Evolutionary conservation across 176 grass and related monocot species (phyloP).

Genomic region (Oryza longistaminata): DNA sequence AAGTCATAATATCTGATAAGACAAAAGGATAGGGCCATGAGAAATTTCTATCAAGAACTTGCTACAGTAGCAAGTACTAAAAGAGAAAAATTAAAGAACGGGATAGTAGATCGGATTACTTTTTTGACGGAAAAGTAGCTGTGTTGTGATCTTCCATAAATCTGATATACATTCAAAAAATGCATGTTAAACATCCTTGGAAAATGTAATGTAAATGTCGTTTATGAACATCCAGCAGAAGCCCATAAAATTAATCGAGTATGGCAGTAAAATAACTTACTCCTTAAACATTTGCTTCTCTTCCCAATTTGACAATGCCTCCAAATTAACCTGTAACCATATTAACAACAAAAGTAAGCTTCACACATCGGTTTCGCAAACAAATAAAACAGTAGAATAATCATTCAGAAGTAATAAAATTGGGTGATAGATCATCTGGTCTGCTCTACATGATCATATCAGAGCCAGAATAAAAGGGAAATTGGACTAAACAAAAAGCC

Average conservation of each 20-base stretch:
- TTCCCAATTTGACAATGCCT: conserved; percentile 91
- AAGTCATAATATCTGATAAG: conserved; percentile 87
- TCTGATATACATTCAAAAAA: conserved; percentile 46
- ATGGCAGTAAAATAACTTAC: conserved; percentile 59
- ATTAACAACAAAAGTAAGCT: conserved; percentile 22
- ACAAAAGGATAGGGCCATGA: background rate
- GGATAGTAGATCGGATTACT: conserved; percentile 46
- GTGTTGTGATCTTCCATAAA: conserved; percentile 99
- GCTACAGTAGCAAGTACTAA: background rate
- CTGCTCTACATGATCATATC: background rate
- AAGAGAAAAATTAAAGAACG: background rate
- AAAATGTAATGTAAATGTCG: background rate
- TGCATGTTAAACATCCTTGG: conserved; percentile 29
- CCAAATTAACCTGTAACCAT: conserved; percentile 75
- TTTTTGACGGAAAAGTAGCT: conserved; percentile 90
- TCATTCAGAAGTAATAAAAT: conserved; percentile 4
- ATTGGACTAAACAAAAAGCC: background rate
- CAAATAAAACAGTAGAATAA: conserved; percentile 3
- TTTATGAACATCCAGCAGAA: background rate
- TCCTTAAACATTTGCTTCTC: conserved; percentile 98
- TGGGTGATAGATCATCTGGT: background rate
- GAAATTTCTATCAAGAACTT: conserved; percentile 25
- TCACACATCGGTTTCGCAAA: background rate
- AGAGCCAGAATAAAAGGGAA: background rate
- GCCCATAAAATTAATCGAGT: conserved; percentile 16